Conservation (phyloP, 1,139 yeast species). For the Groenewaldozyma sp. region DNA sequence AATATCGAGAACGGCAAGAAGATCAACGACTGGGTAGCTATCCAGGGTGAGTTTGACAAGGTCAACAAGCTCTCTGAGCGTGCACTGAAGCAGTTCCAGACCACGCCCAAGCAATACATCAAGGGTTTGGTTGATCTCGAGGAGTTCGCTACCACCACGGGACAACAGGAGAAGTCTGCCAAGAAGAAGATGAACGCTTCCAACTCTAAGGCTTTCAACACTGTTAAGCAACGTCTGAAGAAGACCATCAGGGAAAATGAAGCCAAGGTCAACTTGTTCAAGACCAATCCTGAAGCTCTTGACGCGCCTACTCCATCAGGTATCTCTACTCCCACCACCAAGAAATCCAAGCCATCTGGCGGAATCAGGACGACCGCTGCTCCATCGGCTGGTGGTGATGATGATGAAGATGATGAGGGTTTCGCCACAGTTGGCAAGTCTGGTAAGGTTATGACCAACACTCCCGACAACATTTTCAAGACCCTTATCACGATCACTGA, state of each 20-base stretch:
- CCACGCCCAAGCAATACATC: conserved; percentile 64
- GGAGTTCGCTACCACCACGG: conserved; percentile 50
- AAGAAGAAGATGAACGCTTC: conserved; percentile 73
- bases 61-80: conserved; percentile 57
- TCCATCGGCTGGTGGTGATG: conserved; percentile 13
- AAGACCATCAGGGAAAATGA: conserved; percentile 67
- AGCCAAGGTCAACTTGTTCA: conserved; percentile 48
- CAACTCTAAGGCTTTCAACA: conserved; percentile 80
- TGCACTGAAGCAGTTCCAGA: conserved; percentile 62
- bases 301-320: conserved; percentile 17
- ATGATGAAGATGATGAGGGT: conserved; percentile 31
- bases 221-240: conserved; percentile 80
- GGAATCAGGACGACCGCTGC: conserved; percentile 5
- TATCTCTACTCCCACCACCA: conserved; percentile 13
- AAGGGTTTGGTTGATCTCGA: conserved; percentile 65
- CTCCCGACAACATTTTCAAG: conserved; percentile 50
- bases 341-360: conserved; percentile 6
- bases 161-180: conserved; percentile 47
- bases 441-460: conserved; percentile 31
- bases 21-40: conserved; percentile 72
- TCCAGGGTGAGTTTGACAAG: conserved; percentile 68
- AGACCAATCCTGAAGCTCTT: conserved; percentile 64
- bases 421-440: conserved; percentile 36
- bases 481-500: conserved; percentile 71
- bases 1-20: conserved; percentile 62